Percentiles rank a stretch among this genome's conserved stretches.
These are phyloP conservation scores for Hortaea werneckii DNA, from an alignment of 2,329 filamentous ascomycete genomes.

Conservation along the genomic window DNA sequence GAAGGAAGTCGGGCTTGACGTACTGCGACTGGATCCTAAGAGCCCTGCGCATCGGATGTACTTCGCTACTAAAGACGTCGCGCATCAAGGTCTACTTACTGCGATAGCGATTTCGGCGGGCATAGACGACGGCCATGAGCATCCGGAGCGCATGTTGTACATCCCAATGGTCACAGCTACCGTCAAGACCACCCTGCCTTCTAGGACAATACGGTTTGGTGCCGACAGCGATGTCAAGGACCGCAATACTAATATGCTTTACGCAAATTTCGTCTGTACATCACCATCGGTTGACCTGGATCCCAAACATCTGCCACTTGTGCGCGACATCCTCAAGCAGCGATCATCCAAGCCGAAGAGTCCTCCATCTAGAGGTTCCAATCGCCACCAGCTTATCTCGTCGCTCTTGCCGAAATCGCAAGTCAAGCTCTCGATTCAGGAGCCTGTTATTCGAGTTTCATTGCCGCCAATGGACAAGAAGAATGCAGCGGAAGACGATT, in stretches of 20 bases:
- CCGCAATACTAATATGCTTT: constrained; percentile 89
- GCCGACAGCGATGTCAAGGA: constrained; percentile 60
- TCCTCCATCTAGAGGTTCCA: constrained; percentile 1
- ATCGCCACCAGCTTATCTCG: constrained; percentile 62
- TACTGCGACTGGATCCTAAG: constrained; percentile 82
- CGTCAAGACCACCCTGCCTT: constrained; percentile 84
- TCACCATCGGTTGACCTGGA: constrained; percentile 91
- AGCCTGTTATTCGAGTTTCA: constrained; percentile 84
- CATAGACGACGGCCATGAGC: constrained; percentile 78
- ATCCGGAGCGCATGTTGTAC: constrained; percentile 79
- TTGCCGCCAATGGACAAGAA: constrained; percentile 62
- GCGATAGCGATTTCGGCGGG: constrained; percentile 88
- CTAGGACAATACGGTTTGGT: constrained; percentile 78
- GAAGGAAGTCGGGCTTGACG: constrained; percentile 90
- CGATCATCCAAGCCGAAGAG: constrained; percentile 5
- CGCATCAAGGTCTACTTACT: constrained; percentile 85
- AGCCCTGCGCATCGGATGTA: constrained; percentile 98
- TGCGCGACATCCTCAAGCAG: constrained; percentile 61
- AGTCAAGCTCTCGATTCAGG: constrained; percentile 92
- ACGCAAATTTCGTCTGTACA: constrained; percentile 91
- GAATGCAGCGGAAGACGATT: constrained; percentile 60
- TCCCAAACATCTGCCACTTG: constrained; percentile 77
- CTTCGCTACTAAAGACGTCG: constrained; percentile 83
- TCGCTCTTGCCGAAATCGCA: constrained; percentile 86
- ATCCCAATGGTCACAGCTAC: constrained; percentile 96